Evolutionary conservation across 176 grass and related monocot genomes (phyloP), one percentile per base, ranked within the genome.

Genomic region (Triticum timopheevii): DNA sequence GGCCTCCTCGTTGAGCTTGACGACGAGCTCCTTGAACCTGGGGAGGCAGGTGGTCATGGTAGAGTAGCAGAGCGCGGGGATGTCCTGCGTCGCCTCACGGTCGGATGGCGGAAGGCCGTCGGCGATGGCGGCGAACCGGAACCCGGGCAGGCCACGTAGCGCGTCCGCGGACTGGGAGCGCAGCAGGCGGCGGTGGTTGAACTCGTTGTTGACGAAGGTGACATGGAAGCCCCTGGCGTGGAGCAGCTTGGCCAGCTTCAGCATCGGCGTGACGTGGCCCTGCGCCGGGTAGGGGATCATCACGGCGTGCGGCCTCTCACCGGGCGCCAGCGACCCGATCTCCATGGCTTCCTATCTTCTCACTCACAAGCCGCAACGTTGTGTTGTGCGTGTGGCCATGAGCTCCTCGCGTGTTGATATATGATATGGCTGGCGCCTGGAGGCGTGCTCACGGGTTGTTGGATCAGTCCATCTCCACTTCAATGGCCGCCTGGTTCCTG

Each of bases 181-280:
- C 2, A 94, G 61, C 22, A 87, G 77, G 52, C 86, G 84, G 3
- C 66, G 54, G 86, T 84, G 80, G 78, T 91, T 94, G 89, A 89
- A 94, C 69, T 94, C 80, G 69, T 75, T 91, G 89, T 91, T 91
- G 78, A 91, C 86, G 81, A 94, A 94, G 84, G 92, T 94, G 77
- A 94, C 82, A 81, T 85, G 78, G 74, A 94, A 91, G 16, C 89
- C 89, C 10, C 88, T 86, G 2, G 69, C 2, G 45, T 95, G 93
- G 80, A 95, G 93, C 61, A 95, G 85, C 85, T 90, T 88, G 49
- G 82, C 93, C n/a, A 95, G 87, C 87, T 90, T 78, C 70, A 92
- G 67, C 93, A 95, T 95, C 25, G 90, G 93, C 13, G 85, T 95
- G 4, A 92, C 10, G 63, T 95, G 93, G 8, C 93, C 88, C 83